A percentile compares a stretch with the other conserved stretches of the same genome.
phyloP scores from a whole-genome alignment of 2,329 filamentous ascomycete species.

The Xylariaceae sp. region DNA sequence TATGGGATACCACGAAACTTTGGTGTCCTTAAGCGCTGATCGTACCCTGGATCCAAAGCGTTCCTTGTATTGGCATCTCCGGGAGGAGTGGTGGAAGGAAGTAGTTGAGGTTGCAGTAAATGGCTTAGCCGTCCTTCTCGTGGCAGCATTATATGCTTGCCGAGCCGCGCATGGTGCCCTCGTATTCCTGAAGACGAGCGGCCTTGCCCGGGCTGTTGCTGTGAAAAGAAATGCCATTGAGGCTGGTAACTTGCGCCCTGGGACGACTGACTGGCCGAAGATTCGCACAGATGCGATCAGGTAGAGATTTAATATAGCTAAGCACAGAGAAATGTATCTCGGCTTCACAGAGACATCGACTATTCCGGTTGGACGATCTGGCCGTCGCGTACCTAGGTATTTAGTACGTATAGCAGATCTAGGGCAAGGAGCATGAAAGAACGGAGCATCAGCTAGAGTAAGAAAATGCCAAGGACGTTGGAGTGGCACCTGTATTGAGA shows the following conservation, averaged over 20 bases:
- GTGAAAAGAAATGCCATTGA: conserved; percentile 21
- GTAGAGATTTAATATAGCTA: too few species aligned
- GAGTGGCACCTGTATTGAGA: too few species aligned
- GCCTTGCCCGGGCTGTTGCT: conserved; percentile 13
- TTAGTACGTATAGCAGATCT: too few species aligned
- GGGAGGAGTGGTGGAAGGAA: conserved; percentile 39
- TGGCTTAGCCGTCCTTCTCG: conserved; percentile 16
- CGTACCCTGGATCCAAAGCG: conserved; percentile 50
- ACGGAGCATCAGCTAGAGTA: too few species aligned
- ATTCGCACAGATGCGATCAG: too few species aligned
- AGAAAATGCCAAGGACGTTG: background rate
- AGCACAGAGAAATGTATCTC: too few species aligned
- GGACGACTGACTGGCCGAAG: background rate
- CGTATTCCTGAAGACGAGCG: conserved; percentile 7
- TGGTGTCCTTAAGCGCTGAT: conserved; percentile 45
- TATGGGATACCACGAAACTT: conserved; percentile 84
- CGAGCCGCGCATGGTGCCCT: conserved; percentile 15
- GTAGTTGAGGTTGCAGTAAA: conserved; percentile 24
- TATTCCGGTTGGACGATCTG: too few species aligned
- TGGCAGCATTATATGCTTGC: conserved; percentile 12
- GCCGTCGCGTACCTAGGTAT: too few species aligned
- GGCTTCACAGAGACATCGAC: too few species aligned
- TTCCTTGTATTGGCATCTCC: conserved; percentile 33
- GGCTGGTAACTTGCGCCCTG: background rate
- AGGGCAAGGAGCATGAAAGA: too few species aligned